A percentile compares a stretch with the other conserved stretches of the same genome.
These are phyloP conservation scores for Poronia punctata DNA, from an alignment of 495 filamentous ascomycete genomes.

Conservation along the genomic window DNA sequence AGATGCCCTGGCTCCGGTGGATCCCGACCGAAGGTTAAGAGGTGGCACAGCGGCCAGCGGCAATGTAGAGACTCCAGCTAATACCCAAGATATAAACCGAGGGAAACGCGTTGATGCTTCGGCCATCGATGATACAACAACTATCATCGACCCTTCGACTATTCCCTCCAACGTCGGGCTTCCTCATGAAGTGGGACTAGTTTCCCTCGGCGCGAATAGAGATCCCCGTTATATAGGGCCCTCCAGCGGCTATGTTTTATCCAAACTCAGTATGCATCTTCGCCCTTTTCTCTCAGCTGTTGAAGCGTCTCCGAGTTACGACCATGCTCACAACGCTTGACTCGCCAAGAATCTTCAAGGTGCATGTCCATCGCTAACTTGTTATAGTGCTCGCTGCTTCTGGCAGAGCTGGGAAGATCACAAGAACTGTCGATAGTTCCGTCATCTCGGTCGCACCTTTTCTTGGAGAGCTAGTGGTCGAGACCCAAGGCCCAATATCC, in stretches of 20 bases:
- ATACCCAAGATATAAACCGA: background rate
- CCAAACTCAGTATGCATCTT: too few relatives aligned
- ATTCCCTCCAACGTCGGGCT: conserved; percentile 30
- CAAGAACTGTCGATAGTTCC: conserved; percentile 14
- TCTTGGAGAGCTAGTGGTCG: conserved; percentile 23
- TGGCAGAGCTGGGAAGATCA: conserved; percentile 18
- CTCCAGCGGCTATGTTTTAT: conserved; percentile 28
- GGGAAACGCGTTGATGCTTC: background rate
- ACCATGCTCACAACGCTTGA: too few relatives aligned
- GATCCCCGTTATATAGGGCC: conserved; percentile 14
- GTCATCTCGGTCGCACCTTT: conserved; percentile 1
- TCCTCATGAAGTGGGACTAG: conserved; percentile 22
- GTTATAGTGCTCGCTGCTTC: conserved; percentile 35
- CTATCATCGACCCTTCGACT: conserved; percentile 19
- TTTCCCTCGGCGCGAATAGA: conserved; percentile 9
- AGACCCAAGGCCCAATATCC: conserved; percentile 31
- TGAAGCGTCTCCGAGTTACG: too few relatives aligned
- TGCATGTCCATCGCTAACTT: too few relatives aligned
- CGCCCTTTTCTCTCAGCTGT: too few relatives aligned
- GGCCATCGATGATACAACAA: background rate
- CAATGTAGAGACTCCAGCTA: background rate
- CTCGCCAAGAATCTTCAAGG: too few relatives aligned
- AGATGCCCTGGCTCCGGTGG: background rate
- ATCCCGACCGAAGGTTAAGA: background rate
- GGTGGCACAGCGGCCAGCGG: background rate